Evolutionary conservation across 306 rosid genomes (phyloP).

Genomic region (Cyclanthera cordifolia): DNA sequence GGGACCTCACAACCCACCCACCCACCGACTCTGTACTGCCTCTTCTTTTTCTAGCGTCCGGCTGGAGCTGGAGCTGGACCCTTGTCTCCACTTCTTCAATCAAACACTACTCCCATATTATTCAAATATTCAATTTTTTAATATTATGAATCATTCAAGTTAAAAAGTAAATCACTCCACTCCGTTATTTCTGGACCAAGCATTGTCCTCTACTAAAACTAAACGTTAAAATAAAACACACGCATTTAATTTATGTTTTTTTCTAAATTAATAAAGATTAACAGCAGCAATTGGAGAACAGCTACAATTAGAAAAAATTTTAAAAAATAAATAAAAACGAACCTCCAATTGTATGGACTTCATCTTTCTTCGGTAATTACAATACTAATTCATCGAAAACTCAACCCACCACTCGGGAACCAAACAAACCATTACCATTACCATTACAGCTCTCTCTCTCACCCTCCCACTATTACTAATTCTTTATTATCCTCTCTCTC

Average conservation of each 20-base stretch:
- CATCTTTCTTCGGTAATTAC: not conserved
- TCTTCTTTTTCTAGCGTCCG: constrained; percentile 4
- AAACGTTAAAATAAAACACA: not conserved
- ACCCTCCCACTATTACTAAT: not conserved
- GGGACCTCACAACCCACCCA: not conserved
- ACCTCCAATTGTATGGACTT: not conserved
- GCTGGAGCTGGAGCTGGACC: constrained; percentile 9
- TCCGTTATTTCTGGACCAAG: constrained; percentile 11
- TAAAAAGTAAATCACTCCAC: too few relatives aligned
- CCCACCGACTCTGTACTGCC: constrained; percentile 3
- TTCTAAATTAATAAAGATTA: too few relatives aligned
- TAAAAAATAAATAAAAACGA: not conserved
- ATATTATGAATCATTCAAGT: too few relatives aligned
- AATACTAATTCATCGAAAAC: not conserved
- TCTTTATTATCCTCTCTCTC: too few relatives aligned
- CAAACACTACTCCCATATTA: not conserved
- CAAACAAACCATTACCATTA: not conserved
- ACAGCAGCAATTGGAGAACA: not conserved
- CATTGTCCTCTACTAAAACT: not conserved
- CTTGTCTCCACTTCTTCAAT: constrained; percentile 7
- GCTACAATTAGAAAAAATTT: not conserved
- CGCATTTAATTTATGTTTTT: not conserved
- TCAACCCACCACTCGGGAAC: not conserved
- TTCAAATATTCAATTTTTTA: not conserved
- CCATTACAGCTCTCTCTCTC: not conserved